Conservation (phyloP, 345 rosid species). For the Citrus trifoliata region DNA sequence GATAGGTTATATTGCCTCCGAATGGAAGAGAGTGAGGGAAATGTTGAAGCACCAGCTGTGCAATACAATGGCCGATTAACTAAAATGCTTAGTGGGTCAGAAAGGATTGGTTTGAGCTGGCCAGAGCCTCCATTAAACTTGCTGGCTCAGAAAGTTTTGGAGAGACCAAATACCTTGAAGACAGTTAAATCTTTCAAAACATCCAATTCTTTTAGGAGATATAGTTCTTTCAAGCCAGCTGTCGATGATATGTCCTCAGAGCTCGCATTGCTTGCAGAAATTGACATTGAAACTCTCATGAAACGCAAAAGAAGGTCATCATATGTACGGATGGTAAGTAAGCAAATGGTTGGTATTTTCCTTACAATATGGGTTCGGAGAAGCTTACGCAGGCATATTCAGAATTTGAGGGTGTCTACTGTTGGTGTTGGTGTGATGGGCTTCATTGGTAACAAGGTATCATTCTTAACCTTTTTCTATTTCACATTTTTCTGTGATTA, state of each 20-base stretch:
- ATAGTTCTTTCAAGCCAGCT: constrained; percentile 57
- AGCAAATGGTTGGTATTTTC: constrained; percentile 95
- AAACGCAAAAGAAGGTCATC: constrained; percentile 65
- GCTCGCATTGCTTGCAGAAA: constrained; percentile 55
- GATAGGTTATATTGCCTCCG: constrained; percentile 61
- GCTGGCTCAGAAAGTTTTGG: constrained; percentile 55
- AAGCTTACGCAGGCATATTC: constrained; percentile 82
- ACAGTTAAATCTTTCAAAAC: constrained; percentile 48
- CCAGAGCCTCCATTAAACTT: constrained; percentile 81
- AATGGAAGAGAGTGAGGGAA: constrained; percentile 30
- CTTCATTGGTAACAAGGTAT: constrained; percentile 94
- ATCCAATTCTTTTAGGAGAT: constrained; percentile 51
- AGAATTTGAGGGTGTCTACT: constrained; percentile 74
- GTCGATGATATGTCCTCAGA: constrained; percentile 35
- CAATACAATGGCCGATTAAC: constrained; percentile 33
- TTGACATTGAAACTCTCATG: constrained; percentile 67
- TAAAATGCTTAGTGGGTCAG: constrained; percentile 66
- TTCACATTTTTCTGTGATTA: neutral
- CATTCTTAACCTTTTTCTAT: constrained; percentile 18
- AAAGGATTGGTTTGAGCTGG: constrained; percentile 81
- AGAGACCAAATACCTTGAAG: constrained; percentile 60
- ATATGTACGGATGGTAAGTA: constrained; percentile 76
- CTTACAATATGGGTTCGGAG: constrained; percentile 86
- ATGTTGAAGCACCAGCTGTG: constrained; percentile 9
- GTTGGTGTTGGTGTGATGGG: constrained; percentile 98